Evolutionary conservation across 73 alveolate species (phyloP).

Genomic region (Paramecium tetraurelia): DNA sequence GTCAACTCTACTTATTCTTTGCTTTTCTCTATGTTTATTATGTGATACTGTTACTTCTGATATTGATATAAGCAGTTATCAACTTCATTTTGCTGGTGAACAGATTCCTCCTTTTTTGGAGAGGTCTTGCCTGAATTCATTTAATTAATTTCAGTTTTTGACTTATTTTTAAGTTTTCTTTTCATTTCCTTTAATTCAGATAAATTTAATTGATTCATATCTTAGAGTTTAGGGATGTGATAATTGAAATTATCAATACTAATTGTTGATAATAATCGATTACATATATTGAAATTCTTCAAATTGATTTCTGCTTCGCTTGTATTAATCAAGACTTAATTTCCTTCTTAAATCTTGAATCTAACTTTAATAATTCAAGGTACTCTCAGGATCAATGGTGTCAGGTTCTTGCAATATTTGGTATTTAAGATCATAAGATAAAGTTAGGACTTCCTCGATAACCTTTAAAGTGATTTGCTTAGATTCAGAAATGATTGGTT

Average conservation of each 20-base stretch:
- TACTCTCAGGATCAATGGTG: background rate
- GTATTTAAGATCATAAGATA: background rate
- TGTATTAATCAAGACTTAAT: background rate
- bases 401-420: background rate
- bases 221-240: background rate
- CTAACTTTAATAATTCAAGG: background rate
- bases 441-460: background rate
- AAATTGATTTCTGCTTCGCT: background rate
- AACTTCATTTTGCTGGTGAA: background rate
- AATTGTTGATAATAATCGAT: background rate
- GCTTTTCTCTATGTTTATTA: background rate
- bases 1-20: background rate
- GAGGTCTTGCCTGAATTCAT: background rate
- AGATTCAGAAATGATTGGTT: background rate
- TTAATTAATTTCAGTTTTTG: background rate
- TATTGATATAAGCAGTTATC: background rate
- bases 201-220: background rate
- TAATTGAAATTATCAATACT: background rate
- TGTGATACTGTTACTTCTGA: background rate
- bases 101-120: background rate
- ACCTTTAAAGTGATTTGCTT: background rate
- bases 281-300: background rate
- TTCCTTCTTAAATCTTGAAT: background rate
- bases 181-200: background rate
- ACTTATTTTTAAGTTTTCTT: background rate